Conservation (phyloP, 805 yeast genomes). For the Yarrowia bubula region DNA sequence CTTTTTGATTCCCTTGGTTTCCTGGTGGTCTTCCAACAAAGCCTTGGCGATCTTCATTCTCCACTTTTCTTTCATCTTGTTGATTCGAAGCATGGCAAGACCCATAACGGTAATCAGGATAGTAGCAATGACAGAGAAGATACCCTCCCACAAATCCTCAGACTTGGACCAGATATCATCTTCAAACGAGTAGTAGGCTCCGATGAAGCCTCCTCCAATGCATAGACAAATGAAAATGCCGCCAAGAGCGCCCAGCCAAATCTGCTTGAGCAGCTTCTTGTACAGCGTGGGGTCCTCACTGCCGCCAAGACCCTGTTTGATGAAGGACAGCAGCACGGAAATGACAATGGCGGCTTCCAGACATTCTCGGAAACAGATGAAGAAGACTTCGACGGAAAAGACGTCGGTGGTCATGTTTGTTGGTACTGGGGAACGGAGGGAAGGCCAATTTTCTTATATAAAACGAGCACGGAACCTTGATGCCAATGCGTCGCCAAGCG, state of each 20-base stretch:
- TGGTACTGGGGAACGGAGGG: not conserved
- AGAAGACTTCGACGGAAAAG: constrained; percentile 67
- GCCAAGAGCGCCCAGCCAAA: constrained; percentile 74
- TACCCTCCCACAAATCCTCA: constrained; percentile 97
- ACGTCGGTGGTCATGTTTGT: constrained; percentile 41
- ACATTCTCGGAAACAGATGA: constrained; percentile 89
- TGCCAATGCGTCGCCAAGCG: constrained; percentile 26
- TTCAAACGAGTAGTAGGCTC: constrained; percentile 79
- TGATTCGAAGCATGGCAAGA: constrained; percentile 90
- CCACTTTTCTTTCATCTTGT: constrained; percentile 97
- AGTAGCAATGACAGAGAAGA: constrained; percentile 90
- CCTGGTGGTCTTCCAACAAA: constrained; percentile 64
- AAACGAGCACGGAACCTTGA: not conserved
- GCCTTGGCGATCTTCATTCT: constrained; percentile 89
- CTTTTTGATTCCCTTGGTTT: constrained; percentile 46
- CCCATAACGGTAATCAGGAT: constrained; percentile 91
- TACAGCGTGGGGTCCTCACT: constrained; percentile 45
- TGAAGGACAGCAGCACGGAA: constrained; percentile 86
- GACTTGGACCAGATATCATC: constrained; percentile 81
- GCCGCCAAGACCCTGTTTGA: constrained; percentile 65
- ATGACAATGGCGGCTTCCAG: constrained; percentile 90
- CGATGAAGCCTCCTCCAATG: constrained; percentile 91
- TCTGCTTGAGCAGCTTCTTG: constrained; percentile 67
- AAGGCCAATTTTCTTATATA: not conserved
- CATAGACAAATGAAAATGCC: constrained; percentile 80